Evolutionary conservation across 345 rosid species (phyloP).

Genomic region (Adansonia digitata): DNA sequence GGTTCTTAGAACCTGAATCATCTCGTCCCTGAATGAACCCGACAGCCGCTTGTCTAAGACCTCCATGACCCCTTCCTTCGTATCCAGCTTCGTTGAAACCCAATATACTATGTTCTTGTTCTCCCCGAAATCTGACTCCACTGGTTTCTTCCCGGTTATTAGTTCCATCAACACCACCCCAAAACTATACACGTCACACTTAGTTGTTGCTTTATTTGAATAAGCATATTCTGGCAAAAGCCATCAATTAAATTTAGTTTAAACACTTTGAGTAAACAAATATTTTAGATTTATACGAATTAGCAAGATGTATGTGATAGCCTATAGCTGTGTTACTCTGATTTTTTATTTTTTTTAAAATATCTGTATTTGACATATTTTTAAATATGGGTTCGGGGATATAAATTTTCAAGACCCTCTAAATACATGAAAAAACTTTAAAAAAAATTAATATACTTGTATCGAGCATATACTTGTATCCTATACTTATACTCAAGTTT

Average conservation of each 20-base stretch:
- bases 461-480: too few species aligned
- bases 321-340: too few species aligned
- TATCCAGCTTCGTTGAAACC: slow-evolving; percentile 68
- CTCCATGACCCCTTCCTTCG: slow-evolving; percentile 66
- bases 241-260: not conserved
- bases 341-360: too few species aligned
- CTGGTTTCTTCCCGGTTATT: slow-evolving; percentile 79
- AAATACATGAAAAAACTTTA: too few species aligned
- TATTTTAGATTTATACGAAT: not conserved
- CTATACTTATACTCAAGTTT: too few species aligned
- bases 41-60: slow-evolving; percentile 61
- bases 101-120: slow-evolving; percentile 76
- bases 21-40: slow-evolving; percentile 54
- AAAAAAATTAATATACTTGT: too few species aligned
- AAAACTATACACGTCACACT: slow-evolving; percentile 90
- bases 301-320: not conserved
- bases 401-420: too few species aligned
- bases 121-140: slow-evolving; percentile 72
- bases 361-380: too few species aligned
- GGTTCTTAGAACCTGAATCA: slow-evolving; percentile 63
- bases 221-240: slow-evolving; percentile 72
- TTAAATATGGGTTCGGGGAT: too few species aligned
- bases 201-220: slow-evolving; percentile 77
- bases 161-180: slow-evolving; percentile 91
- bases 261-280: not conserved